Evolutionary conservation across 148 eudicot species (phyloP).

Genomic region (Rhododendron williamsianum): DNA sequence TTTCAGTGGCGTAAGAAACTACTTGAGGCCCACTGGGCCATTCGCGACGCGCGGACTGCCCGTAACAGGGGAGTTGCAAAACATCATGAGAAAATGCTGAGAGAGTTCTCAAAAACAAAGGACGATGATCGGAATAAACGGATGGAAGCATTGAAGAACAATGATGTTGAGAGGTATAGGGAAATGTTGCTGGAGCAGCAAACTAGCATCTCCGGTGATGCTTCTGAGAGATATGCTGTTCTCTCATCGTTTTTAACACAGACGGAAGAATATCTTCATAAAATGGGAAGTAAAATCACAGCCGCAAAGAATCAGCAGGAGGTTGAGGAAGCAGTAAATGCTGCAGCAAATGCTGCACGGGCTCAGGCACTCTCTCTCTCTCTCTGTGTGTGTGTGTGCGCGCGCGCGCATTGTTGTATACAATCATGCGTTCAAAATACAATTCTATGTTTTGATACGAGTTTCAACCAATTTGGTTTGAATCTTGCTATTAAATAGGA

Average conservation of each 20-base stretch:
- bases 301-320: slow-evolving; percentile 95
- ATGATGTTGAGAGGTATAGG: slow-evolving; percentile 94
- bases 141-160: slow-evolving; percentile 97
- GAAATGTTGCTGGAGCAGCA: slow-evolving; percentile 98
- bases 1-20: slow-evolving; percentile 98
- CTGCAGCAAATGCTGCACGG: slow-evolving; percentile 81
- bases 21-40: slow-evolving; percentile 92
- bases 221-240: slow-evolving; percentile 89
- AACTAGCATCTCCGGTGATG: slow-evolving; percentile 86
- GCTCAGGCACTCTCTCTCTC: slow-evolving; percentile 53
- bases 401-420: neutral
- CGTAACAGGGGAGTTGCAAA: slow-evolving; percentile 95
- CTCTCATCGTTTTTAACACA: slow-evolving; percentile 90
- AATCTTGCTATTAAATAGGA: neutral
- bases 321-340: slow-evolving; percentile 91
- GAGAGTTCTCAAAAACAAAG: slow-evolving; percentile 92
- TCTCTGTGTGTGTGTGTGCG: neutral
- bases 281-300: slow-evolving; percentile 89
- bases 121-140: slow-evolving; percentile 82
- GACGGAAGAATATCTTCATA: slow-evolving; percentile 94
- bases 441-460: neutral
- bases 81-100: slow-evolving; percentile 91
- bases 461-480: neutral
- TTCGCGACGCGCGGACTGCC: slow-evolving; percentile 91
- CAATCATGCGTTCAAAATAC: neutral